phyloP scores from a whole-genome alignment of 306 rosid species.

The Ziziphus jujuba region DNA sequence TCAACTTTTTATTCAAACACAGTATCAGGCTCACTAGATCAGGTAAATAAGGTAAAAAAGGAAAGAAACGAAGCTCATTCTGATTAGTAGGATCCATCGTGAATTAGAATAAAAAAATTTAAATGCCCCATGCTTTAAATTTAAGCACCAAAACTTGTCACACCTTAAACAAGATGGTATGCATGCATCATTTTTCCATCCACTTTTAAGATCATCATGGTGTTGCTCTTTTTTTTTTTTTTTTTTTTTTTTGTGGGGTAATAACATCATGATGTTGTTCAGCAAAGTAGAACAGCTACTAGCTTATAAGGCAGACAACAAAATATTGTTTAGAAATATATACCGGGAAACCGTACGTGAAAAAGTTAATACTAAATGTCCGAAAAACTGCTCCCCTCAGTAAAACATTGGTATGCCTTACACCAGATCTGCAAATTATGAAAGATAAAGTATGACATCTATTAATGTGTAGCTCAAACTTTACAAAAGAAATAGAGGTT shows the following conservation, averaged over 20 bases:
- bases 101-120: background rate
- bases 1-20: background rate
- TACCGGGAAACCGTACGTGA: constrained; percentile 99
- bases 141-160: constrained; percentile 2
- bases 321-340: constrained; percentile 46
- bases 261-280: background rate
- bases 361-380: constrained; percentile 93
- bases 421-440: constrained; percentile 78
- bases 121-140: constrained; percentile 1
- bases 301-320: constrained; percentile 13
- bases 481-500: too few relatives aligned
- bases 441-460: constrained; percentile 16
- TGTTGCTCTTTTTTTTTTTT: too few relatives aligned
- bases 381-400: constrained; percentile 88
- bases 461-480: background rate
- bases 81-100: background rate
- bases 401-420: constrained; percentile 81
- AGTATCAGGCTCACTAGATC: constrained; percentile 8
- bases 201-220: background rate
- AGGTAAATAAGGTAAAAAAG: background rate
- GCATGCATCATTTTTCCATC: constrained; percentile 8
- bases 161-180: constrained; percentile 5
- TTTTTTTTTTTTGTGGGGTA: too few relatives aligned
- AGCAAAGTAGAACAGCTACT: constrained; percentile 1
- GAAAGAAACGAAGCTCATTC: background rate